Percentiles rank a stretch among this genome's conserved stretches.
These are phyloP conservation scores for Canariomyces notabilis DNA, from an alignment of 2,329 filamentous ascomycete species.

Conservation along the genomic window DNA sequence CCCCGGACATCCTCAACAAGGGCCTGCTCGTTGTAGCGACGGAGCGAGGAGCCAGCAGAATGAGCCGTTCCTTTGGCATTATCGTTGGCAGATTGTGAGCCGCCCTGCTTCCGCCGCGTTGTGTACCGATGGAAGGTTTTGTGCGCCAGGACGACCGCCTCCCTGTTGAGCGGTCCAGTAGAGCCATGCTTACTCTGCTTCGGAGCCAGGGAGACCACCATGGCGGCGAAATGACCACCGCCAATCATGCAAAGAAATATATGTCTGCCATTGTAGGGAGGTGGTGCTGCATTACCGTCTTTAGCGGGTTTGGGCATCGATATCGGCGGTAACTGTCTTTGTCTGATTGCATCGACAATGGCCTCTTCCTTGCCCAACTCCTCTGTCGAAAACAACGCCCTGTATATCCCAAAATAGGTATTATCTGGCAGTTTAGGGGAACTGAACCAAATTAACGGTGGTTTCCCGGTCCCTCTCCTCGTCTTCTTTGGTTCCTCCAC, in stretches of 20 bases:
- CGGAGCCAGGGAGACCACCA: slow-evolving; percentile 85
- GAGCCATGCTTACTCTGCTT: slow-evolving; percentile 65
- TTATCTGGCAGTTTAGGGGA: slow-evolving; percentile 71
- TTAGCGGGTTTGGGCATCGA: slow-evolving; percentile 49
- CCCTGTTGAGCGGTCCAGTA: slow-evolving; percentile 66
- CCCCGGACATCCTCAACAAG: slow-evolving; percentile 82
- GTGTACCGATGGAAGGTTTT: slow-evolving; percentile 99
- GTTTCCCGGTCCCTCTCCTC: slow-evolving; percentile 55
- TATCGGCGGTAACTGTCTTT: slow-evolving; percentile 70
- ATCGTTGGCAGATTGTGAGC: slow-evolving; percentile 89
- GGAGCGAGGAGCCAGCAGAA: slow-evolving; percentile 83
- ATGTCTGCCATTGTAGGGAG: slow-evolving; percentile 67
- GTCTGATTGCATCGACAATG: slow-evolving; percentile 63
- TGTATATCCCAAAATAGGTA: slow-evolving; percentile 79
- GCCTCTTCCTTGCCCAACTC: slow-evolving; percentile 62
- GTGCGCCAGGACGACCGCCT: slow-evolving; percentile 84
- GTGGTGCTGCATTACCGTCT: slow-evolving; percentile 51
- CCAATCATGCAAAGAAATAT: slow-evolving; percentile 98
- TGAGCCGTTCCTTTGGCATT: slow-evolving; percentile 90
- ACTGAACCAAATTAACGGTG: slow-evolving; percentile 80
- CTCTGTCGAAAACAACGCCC: slow-evolving; percentile 67
- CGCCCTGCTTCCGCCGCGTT: slow-evolving; percentile 91
- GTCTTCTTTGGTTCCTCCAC: slow-evolving; percentile 45
- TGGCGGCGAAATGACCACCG: slow-evolving; percentile 93
- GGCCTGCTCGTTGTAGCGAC: slow-evolving; percentile 91